A percentile compares a stretch with the other conserved stretches of the same genome.
Conservation (phyloP, 1,284 basidiomycete species). For the Apiotrichum porosum region DNA sequence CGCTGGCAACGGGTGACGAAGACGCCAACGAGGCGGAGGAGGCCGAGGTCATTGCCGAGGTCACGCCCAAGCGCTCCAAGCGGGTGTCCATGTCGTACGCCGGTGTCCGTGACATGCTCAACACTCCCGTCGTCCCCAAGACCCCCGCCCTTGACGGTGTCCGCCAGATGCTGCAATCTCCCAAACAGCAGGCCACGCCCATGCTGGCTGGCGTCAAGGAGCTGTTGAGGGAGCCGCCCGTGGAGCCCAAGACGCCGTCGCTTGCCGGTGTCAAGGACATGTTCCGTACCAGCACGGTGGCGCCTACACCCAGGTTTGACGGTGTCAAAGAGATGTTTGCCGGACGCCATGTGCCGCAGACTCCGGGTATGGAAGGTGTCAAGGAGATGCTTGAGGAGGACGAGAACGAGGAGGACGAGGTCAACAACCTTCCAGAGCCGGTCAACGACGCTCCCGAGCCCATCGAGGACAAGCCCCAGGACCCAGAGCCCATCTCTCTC, state of each 20-base stretch:
- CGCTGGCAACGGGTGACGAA: neutral
- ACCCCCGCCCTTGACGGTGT: conserved; percentile 28
- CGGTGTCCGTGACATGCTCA: conserved; percentile 24
- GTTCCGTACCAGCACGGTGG: neutral
- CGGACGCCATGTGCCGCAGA: conserved; percentile 6
- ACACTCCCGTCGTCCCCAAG: neutral
- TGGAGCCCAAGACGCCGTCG: neutral
- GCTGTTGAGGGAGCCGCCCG: neutral
- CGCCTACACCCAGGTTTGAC: conserved; percentile 22
- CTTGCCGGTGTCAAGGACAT: conserved; percentile 1
- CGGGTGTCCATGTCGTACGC: conserved; percentile 7
- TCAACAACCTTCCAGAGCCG: neutral
- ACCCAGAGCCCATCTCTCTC: neutral
- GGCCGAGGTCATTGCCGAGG: neutral
- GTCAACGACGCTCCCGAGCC: neutral
- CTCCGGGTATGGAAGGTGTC: conserved; percentile 23
- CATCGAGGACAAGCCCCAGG: neutral
- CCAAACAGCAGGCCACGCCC: neutral
- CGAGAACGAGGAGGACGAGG: neutral
- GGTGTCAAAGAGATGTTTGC: conserved; percentile 27
- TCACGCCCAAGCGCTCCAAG: neutral
- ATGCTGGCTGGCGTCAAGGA: conserved; percentile 4
- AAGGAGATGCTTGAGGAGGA: conserved; percentile 21
- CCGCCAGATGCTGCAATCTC: conserved; percentile 17
- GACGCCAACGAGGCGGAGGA: conserved; percentile 3